phyloP scores from a whole-genome alignment of 306 rosid genomes.

The Luffa aegyptiaca region DNA sequence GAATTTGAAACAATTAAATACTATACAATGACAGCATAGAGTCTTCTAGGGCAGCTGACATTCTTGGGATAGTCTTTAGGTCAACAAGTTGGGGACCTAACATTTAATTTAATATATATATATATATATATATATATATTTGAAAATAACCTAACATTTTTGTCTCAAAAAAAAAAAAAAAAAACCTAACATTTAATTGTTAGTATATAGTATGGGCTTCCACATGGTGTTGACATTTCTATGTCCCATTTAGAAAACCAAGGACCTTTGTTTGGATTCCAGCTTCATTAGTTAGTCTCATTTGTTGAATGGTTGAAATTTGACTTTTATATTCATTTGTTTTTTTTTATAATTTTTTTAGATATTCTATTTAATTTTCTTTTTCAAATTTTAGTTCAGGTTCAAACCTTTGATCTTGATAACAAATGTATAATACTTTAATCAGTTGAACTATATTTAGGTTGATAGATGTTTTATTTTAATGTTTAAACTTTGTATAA shows the following conservation, averaged over 20 bases:
- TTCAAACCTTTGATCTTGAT: no score
- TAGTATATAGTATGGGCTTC: not conserved
- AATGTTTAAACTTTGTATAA: no score
- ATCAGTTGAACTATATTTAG: no score
- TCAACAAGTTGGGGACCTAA: conserved; percentile 11
- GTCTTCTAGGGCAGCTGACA: not conserved
- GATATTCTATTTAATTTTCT: no score
- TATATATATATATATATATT: no score
- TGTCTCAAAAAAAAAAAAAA: not conserved
- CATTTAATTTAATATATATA: not conserved
- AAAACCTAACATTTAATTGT: not conserved
- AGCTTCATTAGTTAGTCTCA: not conserved
- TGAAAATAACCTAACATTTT: not conserved
- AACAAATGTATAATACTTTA: no score
- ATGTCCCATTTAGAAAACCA: not conserved
- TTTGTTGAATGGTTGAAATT: not conserved
- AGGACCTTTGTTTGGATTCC: not conserved
- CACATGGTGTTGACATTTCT: conserved; percentile 6
- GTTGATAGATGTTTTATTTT: no score
- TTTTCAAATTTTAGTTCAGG: no score
- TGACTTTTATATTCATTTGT: not conserved
- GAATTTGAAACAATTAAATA: not conserved
- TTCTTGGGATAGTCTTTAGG: not conserved
- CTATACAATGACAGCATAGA: not conserved
- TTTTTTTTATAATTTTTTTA: no score